Evolutionary conservation across 495 filamentous ascomycete species (phyloP).

Genomic region (Lophiostoma macrostomum): DNA sequence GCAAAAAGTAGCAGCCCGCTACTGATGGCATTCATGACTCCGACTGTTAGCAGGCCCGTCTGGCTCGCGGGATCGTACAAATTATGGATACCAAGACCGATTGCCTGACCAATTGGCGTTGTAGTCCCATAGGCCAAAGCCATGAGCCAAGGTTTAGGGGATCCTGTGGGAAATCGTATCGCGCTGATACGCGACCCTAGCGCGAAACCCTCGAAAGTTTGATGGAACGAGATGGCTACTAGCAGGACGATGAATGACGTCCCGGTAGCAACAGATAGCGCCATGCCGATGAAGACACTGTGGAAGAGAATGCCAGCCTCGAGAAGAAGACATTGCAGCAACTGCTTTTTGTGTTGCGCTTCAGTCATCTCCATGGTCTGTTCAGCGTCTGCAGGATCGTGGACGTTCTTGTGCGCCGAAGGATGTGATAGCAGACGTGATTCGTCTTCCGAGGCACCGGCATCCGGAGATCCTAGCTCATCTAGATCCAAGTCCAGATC

Average conservation of each 20-base stretch:
- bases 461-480: conserved; percentile 33
- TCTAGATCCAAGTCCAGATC: conserved; percentile 38
- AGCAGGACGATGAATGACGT: conserved; percentile 65
- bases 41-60: conserved; percentile 83
- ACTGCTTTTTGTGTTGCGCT: conserved; percentile 36
- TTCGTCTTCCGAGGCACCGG: conserved; percentile 16
- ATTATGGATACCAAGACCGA: conserved; percentile 76
- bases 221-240: conserved; percentile 66
- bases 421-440: conserved; percentile 16
- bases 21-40: conserved; percentile 87
- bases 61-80: conserved; percentile 81
- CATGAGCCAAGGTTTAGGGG: conserved; percentile 86
- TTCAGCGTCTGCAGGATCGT: not conserved
- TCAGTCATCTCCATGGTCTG: conserved; percentile 20
- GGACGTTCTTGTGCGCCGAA: conserved; percentile 9
- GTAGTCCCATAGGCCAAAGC: conserved; percentile 86
- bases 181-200: conserved; percentile 55
- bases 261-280: conserved; percentile 59
- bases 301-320: conserved; percentile 54
- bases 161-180: conserved; percentile 51
- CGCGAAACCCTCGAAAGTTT: conserved; percentile 69
- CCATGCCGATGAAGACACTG: conserved; percentile 66
- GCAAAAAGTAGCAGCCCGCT: conserved; percentile 86
- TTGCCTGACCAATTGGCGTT: conserved; percentile 85
- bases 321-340: conserved; percentile 52